phyloP scores from a whole-genome alignment of 1,139 yeast genomes.

The Zygoascus meyerae region DNA sequence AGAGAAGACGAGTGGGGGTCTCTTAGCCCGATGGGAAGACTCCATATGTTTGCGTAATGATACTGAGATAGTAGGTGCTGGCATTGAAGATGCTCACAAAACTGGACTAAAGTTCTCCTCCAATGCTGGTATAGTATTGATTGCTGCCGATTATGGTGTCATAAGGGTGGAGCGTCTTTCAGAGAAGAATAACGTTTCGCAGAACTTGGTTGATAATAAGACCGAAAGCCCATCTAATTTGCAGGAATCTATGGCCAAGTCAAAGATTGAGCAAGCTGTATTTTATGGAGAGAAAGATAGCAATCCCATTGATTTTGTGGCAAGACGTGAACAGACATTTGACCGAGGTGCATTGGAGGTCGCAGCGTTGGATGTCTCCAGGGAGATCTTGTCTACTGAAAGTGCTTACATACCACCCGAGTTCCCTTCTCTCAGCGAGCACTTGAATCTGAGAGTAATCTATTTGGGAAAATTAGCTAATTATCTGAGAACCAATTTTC shows the following conservation, averaged over 20 bases:
- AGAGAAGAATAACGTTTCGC: slow-evolving; percentile 20
- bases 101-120: slow-evolving; percentile 25
- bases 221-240: not conserved
- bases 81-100: slow-evolving; percentile 41
- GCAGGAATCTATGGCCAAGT: slow-evolving; percentile 45
- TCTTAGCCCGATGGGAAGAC: slow-evolving; percentile 73
- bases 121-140: slow-evolving; percentile 44
- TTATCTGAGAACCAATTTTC: slow-evolving; percentile 46
- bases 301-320: slow-evolving; percentile 53
- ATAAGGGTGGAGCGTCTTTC: slow-evolving; percentile 52
- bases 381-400: slow-evolving; percentile 50
- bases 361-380: slow-evolving; percentile 46
- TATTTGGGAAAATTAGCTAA: slow-evolving; percentile 41
- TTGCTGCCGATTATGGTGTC: slow-evolving; percentile 56
- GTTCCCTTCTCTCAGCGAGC: slow-evolving; percentile 41
- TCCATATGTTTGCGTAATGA: slow-evolving; percentile 50
- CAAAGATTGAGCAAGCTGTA: slow-evolving; percentile 78
- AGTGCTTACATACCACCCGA: slow-evolving; percentile 43
- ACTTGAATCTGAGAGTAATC: slow-evolving; percentile 39
- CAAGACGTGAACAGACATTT: slow-evolving; percentile 31
- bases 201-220: not conserved
- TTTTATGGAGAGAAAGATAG: slow-evolving; percentile 44
- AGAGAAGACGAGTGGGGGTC: slow-evolving; percentile 30
- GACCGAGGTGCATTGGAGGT: slow-evolving; percentile 39
- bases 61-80: slow-evolving; percentile 56